Conservation (phyloP, 768 basidiomycete species). For the Pulveroboletus sp. region DNA sequence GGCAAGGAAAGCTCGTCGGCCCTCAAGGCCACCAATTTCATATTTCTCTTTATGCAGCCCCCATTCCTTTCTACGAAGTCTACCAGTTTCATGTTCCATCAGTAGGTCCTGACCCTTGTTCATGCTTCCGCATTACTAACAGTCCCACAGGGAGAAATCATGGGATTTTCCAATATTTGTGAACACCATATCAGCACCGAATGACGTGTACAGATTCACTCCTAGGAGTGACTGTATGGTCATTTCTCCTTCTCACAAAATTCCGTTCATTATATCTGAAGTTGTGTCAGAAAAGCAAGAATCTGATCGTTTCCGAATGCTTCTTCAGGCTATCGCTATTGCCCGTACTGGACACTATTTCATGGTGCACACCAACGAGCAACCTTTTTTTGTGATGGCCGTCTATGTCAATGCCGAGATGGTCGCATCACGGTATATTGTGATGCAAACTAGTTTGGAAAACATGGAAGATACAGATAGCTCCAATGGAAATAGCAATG, state of each 20-base stretch:
- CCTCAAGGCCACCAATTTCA: conserved; percentile 6
- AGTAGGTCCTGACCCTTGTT: neutral
- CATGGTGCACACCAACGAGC: neutral
- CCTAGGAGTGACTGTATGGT: no score
- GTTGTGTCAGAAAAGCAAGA: no score
- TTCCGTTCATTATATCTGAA: no score
- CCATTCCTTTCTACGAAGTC: conserved; percentile 10
- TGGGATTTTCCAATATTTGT: conserved; percentile 15
- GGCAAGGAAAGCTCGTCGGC: fast-evolving
- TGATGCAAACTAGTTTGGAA: neutral
- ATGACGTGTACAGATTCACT: conserved; percentile 1
- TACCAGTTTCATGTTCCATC: neutral
- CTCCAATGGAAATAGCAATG: neutral
- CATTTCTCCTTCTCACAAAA: no score
- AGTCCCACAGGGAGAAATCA: neutral
- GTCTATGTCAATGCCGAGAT: conserved; percentile 5
- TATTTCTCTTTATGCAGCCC: conserved; percentile 7
- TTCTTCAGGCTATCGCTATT: conserved; percentile 6
- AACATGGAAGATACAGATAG: neutral
- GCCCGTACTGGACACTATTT: neutral
- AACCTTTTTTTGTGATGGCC: conserved; percentile 10
- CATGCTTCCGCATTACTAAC: neutral
- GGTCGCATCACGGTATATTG: conserved; percentile 1
- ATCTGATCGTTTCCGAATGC: no score
- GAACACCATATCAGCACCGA: fast-evolving